These are phyloP conservation scores for Clarireedia monteithiana DNA, from an alignment of 2,329 filamentous ascomycete species.

Conservation along the genomic window DNA sequence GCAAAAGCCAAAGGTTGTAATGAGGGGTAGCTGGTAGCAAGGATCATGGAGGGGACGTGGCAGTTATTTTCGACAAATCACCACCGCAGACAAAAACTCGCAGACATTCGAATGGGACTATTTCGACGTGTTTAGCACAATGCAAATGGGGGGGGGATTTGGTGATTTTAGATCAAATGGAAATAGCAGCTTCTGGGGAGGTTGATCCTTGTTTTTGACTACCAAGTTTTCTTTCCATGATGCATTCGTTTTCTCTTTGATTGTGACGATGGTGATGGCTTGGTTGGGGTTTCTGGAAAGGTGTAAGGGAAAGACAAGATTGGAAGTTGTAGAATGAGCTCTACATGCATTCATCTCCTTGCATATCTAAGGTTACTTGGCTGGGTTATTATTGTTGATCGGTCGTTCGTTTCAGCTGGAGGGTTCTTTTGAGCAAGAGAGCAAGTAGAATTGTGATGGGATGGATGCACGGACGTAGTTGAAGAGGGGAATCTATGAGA, in stretches of 20 bases:
- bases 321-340: too few relatives aligned
- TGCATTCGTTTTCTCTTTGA: constrained; percentile 10
- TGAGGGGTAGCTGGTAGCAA: background rate
- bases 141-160: constrained; percentile 11
- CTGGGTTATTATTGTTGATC: too few relatives aligned
- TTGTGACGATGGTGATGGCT: background rate
- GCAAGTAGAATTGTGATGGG: too few relatives aligned
- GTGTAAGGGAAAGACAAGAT: too few relatives aligned
- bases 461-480: too few relatives aligned
- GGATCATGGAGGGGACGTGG: background rate
- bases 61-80: constrained; percentile 5
- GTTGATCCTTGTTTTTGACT: constrained; percentile 17
- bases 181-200: constrained; percentile 28
- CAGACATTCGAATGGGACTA: constrained; percentile 8
- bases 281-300: background rate
- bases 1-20: background rate
- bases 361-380: too few relatives aligned
- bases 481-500: too few relatives aligned
- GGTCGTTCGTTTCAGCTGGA: too few relatives aligned
- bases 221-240: background rate
- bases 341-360: too few relatives aligned
- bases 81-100: constrained; percentile 3
- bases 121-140: background rate
- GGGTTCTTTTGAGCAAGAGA: too few relatives aligned
- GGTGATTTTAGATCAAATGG: constrained; percentile 8